These are phyloP conservation scores for Chrysanthemum lavandulifolium DNA, from an alignment of 129 eudicot species.

Conservation along the genomic window DNA sequence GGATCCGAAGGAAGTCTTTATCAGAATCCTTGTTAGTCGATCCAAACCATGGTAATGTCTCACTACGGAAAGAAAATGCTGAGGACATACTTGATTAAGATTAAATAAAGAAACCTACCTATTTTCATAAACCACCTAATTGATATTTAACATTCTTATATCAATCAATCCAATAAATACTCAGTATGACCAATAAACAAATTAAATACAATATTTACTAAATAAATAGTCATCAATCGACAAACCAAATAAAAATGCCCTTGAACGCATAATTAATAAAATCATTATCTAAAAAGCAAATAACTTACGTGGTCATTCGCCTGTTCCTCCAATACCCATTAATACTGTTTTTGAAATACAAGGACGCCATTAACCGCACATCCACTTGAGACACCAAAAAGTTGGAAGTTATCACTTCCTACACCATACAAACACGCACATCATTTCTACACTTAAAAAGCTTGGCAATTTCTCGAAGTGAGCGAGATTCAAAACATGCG, in stretches of 20 bases:
- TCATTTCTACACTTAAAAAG: slow-evolving; percentile 30
- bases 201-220: not conserved
- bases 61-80: slow-evolving; percentile 68
- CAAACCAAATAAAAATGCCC: too few relatives aligned
- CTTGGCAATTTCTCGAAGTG: slow-evolving; percentile 87
- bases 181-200: not conserved
- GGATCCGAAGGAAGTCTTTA: slow-evolving; percentile 88
- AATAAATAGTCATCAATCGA: too few relatives aligned
- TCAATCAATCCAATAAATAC: not conserved
- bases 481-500: slow-evolving; percentile 36
- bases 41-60: slow-evolving; percentile 67
- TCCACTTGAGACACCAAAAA: slow-evolving; percentile 65
- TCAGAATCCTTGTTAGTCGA: slow-evolving; percentile 76
- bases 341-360: slow-evolving; percentile 81
- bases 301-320: slow-evolving; percentile 63
- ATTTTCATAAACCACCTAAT: not conserved
- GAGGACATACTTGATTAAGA: slow-evolving; percentile 36
- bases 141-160: slow-evolving; percentile 7
- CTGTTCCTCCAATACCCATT: slow-evolving; percentile 82
- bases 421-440: slow-evolving; percentile 17
- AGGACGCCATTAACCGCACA: slow-evolving; percentile 86
- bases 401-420: slow-evolving; percentile 81
- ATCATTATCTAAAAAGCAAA: not conserved
- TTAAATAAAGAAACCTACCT: not conserved
- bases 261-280: too few relatives aligned